A percentile compares a stretch with the other conserved stretches of the same genome.
These are phyloP conservation scores for Parathielavia appendiculata DNA, from an alignment of 495 filamentous ascomycete species.

Conservation along the genomic window DNA sequence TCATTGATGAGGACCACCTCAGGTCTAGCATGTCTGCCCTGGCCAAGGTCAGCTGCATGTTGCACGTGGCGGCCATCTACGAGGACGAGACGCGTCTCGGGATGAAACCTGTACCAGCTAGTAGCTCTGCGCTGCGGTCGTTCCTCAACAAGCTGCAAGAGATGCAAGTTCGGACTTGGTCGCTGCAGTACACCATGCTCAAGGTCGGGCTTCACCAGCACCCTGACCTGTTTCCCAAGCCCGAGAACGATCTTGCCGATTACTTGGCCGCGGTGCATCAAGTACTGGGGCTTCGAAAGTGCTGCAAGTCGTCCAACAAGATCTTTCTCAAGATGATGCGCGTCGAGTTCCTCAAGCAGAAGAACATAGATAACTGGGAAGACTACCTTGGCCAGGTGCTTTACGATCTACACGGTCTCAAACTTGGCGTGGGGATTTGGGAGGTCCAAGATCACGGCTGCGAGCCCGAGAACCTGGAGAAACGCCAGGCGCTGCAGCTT, in stretches of 20 bases:
- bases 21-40: slow-evolving; percentile 63
- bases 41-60: slow-evolving; percentile 58
- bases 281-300: slow-evolving; percentile 76
- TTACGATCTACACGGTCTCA: slow-evolving; percentile 83
- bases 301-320: slow-evolving; percentile 79
- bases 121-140: slow-evolving; percentile 37
- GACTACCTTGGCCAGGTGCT: slow-evolving; percentile 78
- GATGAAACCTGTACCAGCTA: slow-evolving; percentile 45
- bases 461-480: slow-evolving; percentile 67
- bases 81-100: slow-evolving; percentile 78
- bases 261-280: slow-evolving; percentile 75
- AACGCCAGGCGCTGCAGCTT: slow-evolving; percentile 66
- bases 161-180: slow-evolving; percentile 85
- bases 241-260: slow-evolving; percentile 64
- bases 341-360: slow-evolving; percentile 63
- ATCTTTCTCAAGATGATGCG: slow-evolving; percentile 86
- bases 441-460: slow-evolving; percentile 72
- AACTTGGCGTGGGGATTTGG: slow-evolving; percentile 62
- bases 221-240: slow-evolving; percentile 52
- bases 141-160: slow-evolving; percentile 74
- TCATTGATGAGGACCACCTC: slow-evolving; percentile 72
- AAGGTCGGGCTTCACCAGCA: slow-evolving; percentile 70
- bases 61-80: slow-evolving; percentile 72
- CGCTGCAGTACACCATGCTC: slow-evolving; percentile 65
- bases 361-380: slow-evolving; percentile 64